Conservation (phyloP, 2,329 filamentous ascomycete genomes). For the Fusarium temperatum region DNA sequence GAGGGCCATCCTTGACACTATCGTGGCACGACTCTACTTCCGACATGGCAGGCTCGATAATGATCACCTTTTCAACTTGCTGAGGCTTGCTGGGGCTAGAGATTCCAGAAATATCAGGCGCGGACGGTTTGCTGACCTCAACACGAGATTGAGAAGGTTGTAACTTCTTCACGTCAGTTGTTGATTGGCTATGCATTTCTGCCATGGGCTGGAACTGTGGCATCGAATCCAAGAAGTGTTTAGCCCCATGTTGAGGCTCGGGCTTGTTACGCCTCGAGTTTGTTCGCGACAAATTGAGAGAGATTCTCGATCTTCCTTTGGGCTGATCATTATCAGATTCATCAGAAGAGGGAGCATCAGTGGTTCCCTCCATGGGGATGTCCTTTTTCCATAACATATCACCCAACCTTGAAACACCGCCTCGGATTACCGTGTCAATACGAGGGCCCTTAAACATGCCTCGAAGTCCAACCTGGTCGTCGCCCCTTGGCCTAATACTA, state of each 20-base stretch:
- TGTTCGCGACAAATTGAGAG: conserved; percentile 48
- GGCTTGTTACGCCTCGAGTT: conserved; percentile 47
- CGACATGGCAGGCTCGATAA: conserved; percentile 48
- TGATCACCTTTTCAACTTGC: conserved; percentile 20
- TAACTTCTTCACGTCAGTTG: conserved; percentile 18
- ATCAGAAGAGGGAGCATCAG: conserved; percentile 55
- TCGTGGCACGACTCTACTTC: conserved; percentile 51
- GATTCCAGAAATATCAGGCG: conserved; percentile 57
- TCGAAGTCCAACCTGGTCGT: conserved; percentile 53
- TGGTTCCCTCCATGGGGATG: conserved; percentile 43
- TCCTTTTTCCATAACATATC: conserved; percentile 68
- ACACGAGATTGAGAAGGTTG: conserved; percentile 54
- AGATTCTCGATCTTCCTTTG: conserved; percentile 51
- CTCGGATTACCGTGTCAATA: conserved; percentile 76
- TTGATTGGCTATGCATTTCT: conserved; percentile 35
- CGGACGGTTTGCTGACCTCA: conserved; percentile 59
- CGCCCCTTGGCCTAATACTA: conserved; percentile 56
- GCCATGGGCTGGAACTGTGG: conserved; percentile 57
- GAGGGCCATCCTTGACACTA: conserved; percentile 43
- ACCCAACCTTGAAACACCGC: conserved; percentile 64
- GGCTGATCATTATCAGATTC: conserved; percentile 59
- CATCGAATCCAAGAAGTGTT: conserved; percentile 62
- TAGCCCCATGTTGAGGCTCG: conserved; percentile 47
- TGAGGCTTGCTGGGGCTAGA: conserved; percentile 51
- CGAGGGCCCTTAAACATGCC: conserved; percentile 82